Base-by-base conservation (phyloP, 1,284 basidiomycete genomes). In the Austroboletus novae-zelandiae region DNA sequence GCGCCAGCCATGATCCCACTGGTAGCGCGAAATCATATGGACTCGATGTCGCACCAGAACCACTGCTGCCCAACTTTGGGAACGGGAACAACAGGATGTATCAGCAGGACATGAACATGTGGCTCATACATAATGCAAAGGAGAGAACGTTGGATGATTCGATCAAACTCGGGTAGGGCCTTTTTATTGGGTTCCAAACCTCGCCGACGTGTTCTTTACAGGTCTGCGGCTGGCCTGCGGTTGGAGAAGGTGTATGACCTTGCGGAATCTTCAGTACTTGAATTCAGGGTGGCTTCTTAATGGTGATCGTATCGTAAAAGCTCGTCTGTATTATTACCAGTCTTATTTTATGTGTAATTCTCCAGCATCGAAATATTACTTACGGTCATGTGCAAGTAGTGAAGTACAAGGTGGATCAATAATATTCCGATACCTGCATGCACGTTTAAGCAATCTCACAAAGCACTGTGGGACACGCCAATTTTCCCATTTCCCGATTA, bases 1-100 rank as follows among this genome's bases (percentile, higher is more conserved):
- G 49, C 8, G 46, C 59, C 14, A 40, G 46, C 30, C 45, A 31
- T n/a, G 47, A 54, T 29, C 25, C 46, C 4, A 18, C 15, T 36
- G 15, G n/a, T 36, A 36, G 48, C 20, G 27, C 29, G 3, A 47
- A 53, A 5, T 52, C 50, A 10, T 51, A 40, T 14, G 55, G 58
- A 4, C 40, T 35, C 23, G 59, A 59, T 15, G 40, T 53, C 25
- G 61, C 64, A 5, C 67, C 68, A 0, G 59, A 61, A 36, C 67
- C 64, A 15, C 37, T 68, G 51, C 41, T 70, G 18, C 53, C 62
- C 9, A 68, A 65, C 55, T 63, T 69, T 41, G 67, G 61, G 8
- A 50, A 54, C 11, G 60, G 68, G 14, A 58, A 41, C 48, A 52
- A 50, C 20, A 45, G 58, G 0, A 50, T 53, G 45, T 69, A 68